Evolutionary conservation across 1,139 yeast genomes (phyloP), one percentile per base, ranked within the genome.

Genomic region (Lodderomyces jiufengensis): DNA sequence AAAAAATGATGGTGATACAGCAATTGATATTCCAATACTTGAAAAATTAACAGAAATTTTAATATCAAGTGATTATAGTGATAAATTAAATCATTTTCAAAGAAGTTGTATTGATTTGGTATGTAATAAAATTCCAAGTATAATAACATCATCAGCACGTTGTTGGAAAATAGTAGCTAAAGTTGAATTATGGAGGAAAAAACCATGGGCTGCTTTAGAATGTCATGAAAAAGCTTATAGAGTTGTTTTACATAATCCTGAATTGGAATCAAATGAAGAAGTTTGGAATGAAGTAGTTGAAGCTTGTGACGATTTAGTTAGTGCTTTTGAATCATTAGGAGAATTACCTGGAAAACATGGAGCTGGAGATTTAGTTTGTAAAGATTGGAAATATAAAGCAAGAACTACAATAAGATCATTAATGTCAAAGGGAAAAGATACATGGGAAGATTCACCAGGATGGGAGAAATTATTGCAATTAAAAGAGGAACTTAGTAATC

Each of bases 341-440:
- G 95, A 84, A 39, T 61, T 78, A 49, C 90, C 88, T 13, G 97
- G 97, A 3, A 84, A 84, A 49, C 78, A 82, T 48, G 85, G 84
- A 20, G 88, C 87, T 3, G 96, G 82, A 2, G 88, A 84, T 49
- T 52, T 84, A 11, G 95, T 92, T 5, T 88, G 96, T 56, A 77
- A 80, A 49, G 95, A 88, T 54, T 90, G 97, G 97, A 83, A 77
- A 51, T 86, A 83, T 61, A 88, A 88, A 55, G 81, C 95, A 2
- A 73, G 80, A 45, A 74, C 84, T 9, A 68, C 86, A 0, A 71
- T 88, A 11, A 72, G 95, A 49, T 74, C 87, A 1, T 64, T 88
- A 45, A 73, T 84, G 76, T 82, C 94, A 18, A 84, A 82, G 52
- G 96, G 95, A 11, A 83, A 76, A 50, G 66, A 70, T 23, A 74